These are phyloP conservation scores for Ilyonectria destructans DNA, from an alignment of 2,329 filamentous ascomycete genomes.

Conservation along the genomic window DNA sequence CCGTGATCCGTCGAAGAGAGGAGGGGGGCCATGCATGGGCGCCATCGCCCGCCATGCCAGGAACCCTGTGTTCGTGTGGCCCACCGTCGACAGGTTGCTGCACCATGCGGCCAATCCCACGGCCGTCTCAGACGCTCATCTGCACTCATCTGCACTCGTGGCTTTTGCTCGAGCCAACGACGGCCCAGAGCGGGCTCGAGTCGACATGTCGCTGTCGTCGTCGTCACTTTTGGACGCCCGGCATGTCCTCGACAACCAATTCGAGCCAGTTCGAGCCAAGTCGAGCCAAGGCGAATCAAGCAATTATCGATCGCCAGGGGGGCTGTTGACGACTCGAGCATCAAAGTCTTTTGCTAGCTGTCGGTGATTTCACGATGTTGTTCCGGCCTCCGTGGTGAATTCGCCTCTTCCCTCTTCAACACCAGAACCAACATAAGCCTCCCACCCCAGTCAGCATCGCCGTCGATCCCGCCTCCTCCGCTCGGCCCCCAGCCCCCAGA, in stretches of 20 bases:
- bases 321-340: not conserved
- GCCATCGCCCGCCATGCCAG: constrained; percentile 32
- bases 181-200: constrained; percentile 28
- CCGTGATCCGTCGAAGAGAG: not conserved
- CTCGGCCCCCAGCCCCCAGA: constrained; percentile 7
- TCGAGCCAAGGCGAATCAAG: constrained; percentile 3
- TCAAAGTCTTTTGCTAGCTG: not conserved
- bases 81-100: constrained; percentile 17
- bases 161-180: constrained; percentile 41
- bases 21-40: constrained; percentile 14
- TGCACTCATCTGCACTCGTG: constrained; percentile 35
- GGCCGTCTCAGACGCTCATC: constrained; percentile 44
- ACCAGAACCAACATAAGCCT: not conserved
- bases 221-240: constrained; percentile 14
- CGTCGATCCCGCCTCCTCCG: constrained; percentile 30
- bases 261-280: constrained; percentile 1
- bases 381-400: no score
- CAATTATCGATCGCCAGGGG: constrained; percentile 19
- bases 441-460: constrained; percentile 8
- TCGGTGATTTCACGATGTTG: not conserved
- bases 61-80: constrained; percentile 42
- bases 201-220: constrained; percentile 29
- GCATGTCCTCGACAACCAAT: constrained; percentile 7
- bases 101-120: constrained; percentile 43
- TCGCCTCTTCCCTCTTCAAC: not conserved